Evolutionary conservation across 2,329 filamentous ascomycete species (phyloP).

Genomic region (Lizonia empirigonia): DNA sequence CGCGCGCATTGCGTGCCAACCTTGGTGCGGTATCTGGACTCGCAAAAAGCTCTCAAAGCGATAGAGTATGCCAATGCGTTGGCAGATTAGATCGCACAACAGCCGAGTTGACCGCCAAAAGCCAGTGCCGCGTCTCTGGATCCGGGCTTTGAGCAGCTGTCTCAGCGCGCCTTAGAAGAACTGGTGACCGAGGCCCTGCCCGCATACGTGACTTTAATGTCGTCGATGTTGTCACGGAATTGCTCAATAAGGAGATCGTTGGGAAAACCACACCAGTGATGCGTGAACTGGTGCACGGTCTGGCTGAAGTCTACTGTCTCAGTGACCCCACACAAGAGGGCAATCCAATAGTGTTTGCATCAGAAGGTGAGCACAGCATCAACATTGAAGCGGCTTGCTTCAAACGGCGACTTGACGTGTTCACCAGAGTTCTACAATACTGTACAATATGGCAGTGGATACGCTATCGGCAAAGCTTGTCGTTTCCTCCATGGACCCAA

Average conservation of each 20-base stretch:
- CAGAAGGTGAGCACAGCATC: constrained; percentile 60
- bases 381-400: not conserved
- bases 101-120: constrained; percentile 47
- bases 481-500: constrained; percentile 76
- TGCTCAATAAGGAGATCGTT: constrained; percentile 68
- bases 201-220: constrained; percentile 71
- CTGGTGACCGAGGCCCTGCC: constrained; percentile 70
- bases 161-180: constrained; percentile 64
- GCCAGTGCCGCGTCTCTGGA: constrained; percentile 56
- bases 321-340: constrained; percentile 72
- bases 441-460: constrained; percentile 73
- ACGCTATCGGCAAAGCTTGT: constrained; percentile 75
- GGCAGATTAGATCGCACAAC: constrained; percentile 59
- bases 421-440: constrained; percentile 68
- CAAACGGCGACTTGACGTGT: not conserved
- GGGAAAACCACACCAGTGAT: constrained; percentile 67
- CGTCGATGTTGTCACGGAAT: constrained; percentile 68
- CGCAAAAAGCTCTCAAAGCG: constrained; percentile 70
- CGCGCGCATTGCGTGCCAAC: constrained; percentile 66
- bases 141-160: constrained; percentile 62
- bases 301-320: constrained; percentile 76
- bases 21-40: constrained; percentile 71
- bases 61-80: constrained; percentile 72
- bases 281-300: constrained; percentile 68
- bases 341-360: constrained; percentile 76